Base-by-base conservation (phyloP, 345 rosid genomes). In the Adansonia digitata region DNA sequence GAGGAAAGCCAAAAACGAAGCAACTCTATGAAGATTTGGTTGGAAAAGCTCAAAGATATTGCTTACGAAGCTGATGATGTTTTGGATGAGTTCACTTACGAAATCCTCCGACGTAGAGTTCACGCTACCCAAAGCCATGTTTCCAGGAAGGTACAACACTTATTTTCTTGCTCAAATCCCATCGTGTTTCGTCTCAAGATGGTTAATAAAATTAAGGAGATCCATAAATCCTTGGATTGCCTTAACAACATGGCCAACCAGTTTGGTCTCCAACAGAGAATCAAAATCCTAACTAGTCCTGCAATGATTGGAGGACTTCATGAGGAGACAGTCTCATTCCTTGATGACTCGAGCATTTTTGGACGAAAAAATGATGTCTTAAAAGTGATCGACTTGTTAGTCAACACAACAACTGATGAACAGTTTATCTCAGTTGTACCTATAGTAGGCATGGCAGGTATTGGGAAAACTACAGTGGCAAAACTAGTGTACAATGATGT, bases 11-110 rank as follows among this genome's bases (percentile, higher is more conserved):
- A 72, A 20, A 48, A 39, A 42, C 51, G 7, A 9, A 51, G 45
- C 17, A 2, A 0, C 0, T 18, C 61, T 0, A 64, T 79, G 37
- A 53, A 55, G 34, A 0, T 31, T 12, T 82, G 80, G 82, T 75
- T 79, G 8, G 11, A 49, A 3, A 69, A 68, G 2, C 81, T 82
- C 26, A 64, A 46, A 40, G 69, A 78, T 24, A 55, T 78, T 4
- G 74, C 71, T 0, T 66, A 35, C 22, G 80, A 74, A 43, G 80
- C 75, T 2, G 79, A 77, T 15, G 83, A 83, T 71, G 14, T 82
- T 27, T 35, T 82, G 3, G 73, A 48, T 14, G 53, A 48, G n/a
- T 14, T 48, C 4, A 4, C n/a, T 48, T 48, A 48, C 4, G n/a
- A 48, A 48, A 48, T 48, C 17, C 53, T 48, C 53, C 53, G 18